Percentiles rank a stretch among this genome's conserved stretches.
Conservation (phyloP, 257 asterid species). For the Gentiana dahurica region DNA sequence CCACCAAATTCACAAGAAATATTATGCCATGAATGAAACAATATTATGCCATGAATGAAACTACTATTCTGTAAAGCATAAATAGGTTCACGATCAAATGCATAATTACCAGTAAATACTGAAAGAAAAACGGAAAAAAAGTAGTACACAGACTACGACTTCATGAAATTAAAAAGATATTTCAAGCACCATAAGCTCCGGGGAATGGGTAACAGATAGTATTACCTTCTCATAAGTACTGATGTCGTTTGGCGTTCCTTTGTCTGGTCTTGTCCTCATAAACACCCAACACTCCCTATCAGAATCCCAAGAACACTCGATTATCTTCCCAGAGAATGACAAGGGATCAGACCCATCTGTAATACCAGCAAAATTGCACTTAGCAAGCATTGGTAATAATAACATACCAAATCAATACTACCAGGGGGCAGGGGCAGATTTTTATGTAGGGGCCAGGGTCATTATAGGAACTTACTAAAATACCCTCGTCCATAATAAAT, state of each 20-base stretch:
- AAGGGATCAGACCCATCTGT: slow-evolving; percentile 65
- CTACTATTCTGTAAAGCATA: too few relatives aligned
- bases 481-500: too few relatives aligned
- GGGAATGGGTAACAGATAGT: neutral
- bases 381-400: neutral
- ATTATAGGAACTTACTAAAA: too few relatives aligned
- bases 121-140: neutral
- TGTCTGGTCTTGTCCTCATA: slow-evolving; percentile 85
- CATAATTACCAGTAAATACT: too few relatives aligned
- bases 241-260: slow-evolving; percentile 85
- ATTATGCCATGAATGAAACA: too few relatives aligned
- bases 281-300: slow-evolving; percentile 69
- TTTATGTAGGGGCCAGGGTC: too few relatives aligned
- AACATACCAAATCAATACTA: too few relatives aligned
- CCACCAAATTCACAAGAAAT: too few relatives aligned
- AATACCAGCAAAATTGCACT: slow-evolving; percentile 4
- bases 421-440: too few relatives aligned
- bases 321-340: slow-evolving; percentile 61
- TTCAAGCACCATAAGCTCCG: neutral
- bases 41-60: too few relatives aligned
- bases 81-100: too few relatives aligned
- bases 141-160: neutral
- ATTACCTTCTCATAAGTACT: slow-evolving; percentile 85
- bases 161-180: too few relatives aligned
- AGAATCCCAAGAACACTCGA: slow-evolving; percentile 77